Evolutionary conservation across 2,329 filamentous ascomycete species (phyloP).

Genomic region (Pseudopithomyces chartarum): DNA sequence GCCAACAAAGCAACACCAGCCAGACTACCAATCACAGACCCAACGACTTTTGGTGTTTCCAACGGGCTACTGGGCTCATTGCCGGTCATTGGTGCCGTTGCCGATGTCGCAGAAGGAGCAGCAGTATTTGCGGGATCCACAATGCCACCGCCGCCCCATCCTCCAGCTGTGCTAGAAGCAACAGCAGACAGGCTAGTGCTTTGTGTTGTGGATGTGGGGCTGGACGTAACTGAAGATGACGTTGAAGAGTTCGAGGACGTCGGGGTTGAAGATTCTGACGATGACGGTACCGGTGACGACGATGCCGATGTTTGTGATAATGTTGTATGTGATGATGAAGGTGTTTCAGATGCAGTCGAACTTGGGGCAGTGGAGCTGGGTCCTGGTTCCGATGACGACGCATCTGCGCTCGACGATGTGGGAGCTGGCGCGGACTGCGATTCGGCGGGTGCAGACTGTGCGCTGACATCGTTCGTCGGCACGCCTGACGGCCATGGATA

Average conservation of each 20-base stretch:
- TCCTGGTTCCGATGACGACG: conserved; percentile 2
- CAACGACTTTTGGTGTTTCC: conserved; percentile 61
- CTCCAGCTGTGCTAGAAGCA: conserved; percentile 11
- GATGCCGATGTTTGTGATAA: conserved; percentile 15
- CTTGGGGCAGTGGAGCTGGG: conserved; percentile 24
- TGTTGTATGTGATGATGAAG: conserved; percentile 15
- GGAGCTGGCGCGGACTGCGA: not conserved
- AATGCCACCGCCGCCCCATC: conserved; percentile 19
- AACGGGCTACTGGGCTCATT: conserved; percentile 30
- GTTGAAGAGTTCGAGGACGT: conserved; percentile 16
- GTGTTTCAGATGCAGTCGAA: conserved; percentile 14
- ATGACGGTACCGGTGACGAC: conserved; percentile 11
- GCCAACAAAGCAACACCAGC: conserved; percentile 60
- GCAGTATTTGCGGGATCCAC: conserved; percentile 21
- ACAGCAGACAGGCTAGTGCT: not conserved
- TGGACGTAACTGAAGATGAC: conserved; percentile 11
- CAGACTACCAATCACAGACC: conserved; percentile 66
- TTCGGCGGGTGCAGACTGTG: not conserved
- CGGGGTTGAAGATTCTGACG: conserved; percentile 17
- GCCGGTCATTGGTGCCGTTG: conserved; percentile 16
- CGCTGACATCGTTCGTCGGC: conserved; percentile 9
- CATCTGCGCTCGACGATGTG: not conserved
- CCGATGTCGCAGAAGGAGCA: conserved; percentile 7
- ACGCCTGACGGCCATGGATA: conserved; percentile 39
- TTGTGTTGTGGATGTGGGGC: conserved; percentile 4